These are phyloP conservation scores for Lactarius pseudohatsudake DNA, from an alignment of 768 basidiomycete genomes.

Conservation along the genomic window DNA sequence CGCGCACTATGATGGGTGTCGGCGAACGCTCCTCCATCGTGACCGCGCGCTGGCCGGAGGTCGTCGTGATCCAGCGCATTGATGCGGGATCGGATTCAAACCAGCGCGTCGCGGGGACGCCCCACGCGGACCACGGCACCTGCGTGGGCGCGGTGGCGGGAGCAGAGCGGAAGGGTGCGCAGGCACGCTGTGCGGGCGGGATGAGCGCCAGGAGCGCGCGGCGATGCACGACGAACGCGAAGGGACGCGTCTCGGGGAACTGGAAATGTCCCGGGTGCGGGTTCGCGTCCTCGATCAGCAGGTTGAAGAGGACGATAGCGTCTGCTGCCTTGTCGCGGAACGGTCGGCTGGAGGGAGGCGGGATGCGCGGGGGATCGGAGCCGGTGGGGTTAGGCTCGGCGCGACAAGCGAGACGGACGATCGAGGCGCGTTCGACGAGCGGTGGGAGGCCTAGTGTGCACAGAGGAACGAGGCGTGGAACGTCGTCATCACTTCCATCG, in stretches of 20 bases:
- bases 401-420: constrained; percentile 33
- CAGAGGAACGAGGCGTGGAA: constrained; percentile 18
- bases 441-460: constrained; percentile 31
- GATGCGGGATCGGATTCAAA: constrained; percentile 31
- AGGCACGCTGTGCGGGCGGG: constrained; percentile 1
- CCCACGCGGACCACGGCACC: constrained; percentile 33
- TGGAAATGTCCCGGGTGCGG: neutral
- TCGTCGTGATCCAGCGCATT: constrained; percentile 37
- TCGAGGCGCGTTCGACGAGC: constrained; percentile 19
- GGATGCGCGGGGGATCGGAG: constrained; percentile 3
- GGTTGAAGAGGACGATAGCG: constrained; percentile 33
- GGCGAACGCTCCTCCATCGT: constrained; percentile 8
- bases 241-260: constrained; percentile 24
- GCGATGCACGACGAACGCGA: constrained; percentile 33
- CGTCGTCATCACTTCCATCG: constrained; percentile 5
- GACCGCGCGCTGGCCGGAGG: constrained; percentile 35
- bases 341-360: constrained; percentile 19
- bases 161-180: constrained; percentile 8
- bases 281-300: constrained; percentile 22
- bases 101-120: constrained; percentile 31
- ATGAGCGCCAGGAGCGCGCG: constrained; percentile 26
- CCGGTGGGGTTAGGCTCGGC: constrained; percentile 33
- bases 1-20: constrained; percentile 29
- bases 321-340: constrained; percentile 30
- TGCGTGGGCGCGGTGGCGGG: neutral